Base-by-base conservation (phyloP, 192 early-diverging fungal species). In the Coemansia erecta region DNA sequence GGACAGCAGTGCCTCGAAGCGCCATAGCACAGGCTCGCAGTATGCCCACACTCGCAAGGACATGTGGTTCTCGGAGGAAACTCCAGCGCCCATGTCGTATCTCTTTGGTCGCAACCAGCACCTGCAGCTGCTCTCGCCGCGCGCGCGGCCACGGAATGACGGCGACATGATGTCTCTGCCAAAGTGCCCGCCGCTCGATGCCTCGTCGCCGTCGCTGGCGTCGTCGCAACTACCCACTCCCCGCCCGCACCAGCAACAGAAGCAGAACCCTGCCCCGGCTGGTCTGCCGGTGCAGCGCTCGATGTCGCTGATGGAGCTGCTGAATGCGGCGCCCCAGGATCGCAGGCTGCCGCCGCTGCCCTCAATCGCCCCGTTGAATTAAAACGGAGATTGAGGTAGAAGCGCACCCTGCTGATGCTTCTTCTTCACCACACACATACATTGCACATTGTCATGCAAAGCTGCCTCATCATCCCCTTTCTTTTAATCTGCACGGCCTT, bases 231-330 rank as follows among this genome's bases (percentile, higher is more conserved):
- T 31, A 31, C 28, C 28, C 7, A 7, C 28, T 31, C 28, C 28
- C 7, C 28, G 28, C 7, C 28, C n/a, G n/a, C n/a, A n/a, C n/a
- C n/a, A n/a, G n/a, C n/a, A 31, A 7, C 28, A 31, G 7, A 31
- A 31, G 28, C 28, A 31, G 28, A 2, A 31, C 28, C 7, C 28
- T 31, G 28, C 28, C 7, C 7, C 28, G 28, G 28, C 28, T 31
- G 24, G 48, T 35, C 46, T 59, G 9, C 48, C 73, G 21, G 68
- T 60, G 52, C 56, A 60, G 33, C 67, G 73, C 42, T 60, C 75
- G 22, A 68, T 78, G 75, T 78, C 75, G 31, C 48, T 78, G 56
- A 68, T 78, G 75, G 75, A 67, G 23, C 24, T 78, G 66, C 69
- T 78, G 28, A 72, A 78, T 52, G 75, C 69, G 4, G 69, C 75